Percentiles rank a stretch among this genome's conserved stretches.
These are phyloP conservation scores for carrot (Daucus carota) DNA, from an alignment of 129 eudicot species.

Conservation along the genomic window DH1_v3.0 NC_030387.2:4026501-4027000, in stretches of 20 bases:
- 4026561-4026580: constrained; percentile 98
- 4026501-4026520: constrained; percentile 63
- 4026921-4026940: constrained; percentile 63
- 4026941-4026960: constrained; percentile 56
- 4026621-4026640: constrained; percentile 76
- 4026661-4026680: constrained; percentile 76
- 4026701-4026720: constrained; percentile 95
- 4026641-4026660: constrained; percentile 95
- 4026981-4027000: constrained; percentile 48
- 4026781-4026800: constrained; percentile 61
- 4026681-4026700: constrained; percentile 70
- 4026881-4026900: constrained; percentile 60
- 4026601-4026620: constrained; percentile 87
- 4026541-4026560: constrained; percentile 88
- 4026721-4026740: constrained; percentile 87
- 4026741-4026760: constrained; percentile 86
- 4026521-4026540: constrained; percentile 64
- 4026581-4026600: constrained; percentile 97
- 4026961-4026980: constrained; percentile 42
- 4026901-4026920: constrained; percentile 94
- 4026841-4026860: constrained; percentile 85
- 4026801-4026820: constrained; percentile 76
- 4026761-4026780: constrained; percentile 73
- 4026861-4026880: constrained; percentile 78
- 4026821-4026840: constrained; percentile 61